Evolutionary conservation across 2,329 filamentous ascomycete genomes (phyloP).

Genomic region (Trichoderma koningiopsis): DNA sequence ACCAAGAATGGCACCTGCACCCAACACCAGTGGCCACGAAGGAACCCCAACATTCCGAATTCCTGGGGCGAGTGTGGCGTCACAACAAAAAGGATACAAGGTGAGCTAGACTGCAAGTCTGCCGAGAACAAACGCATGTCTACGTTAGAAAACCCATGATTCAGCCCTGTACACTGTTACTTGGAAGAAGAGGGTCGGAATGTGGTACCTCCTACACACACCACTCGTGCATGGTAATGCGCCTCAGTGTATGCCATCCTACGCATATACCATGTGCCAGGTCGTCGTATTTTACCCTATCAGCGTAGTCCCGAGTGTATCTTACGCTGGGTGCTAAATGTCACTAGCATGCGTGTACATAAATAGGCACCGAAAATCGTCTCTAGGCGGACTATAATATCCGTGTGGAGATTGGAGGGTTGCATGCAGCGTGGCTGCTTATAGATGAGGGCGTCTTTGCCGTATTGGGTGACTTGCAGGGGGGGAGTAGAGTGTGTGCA

Average conservation of each 20-base stretch:
- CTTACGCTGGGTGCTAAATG: background rate
- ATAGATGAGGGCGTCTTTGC: background rate
- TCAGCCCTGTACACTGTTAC: background rate
- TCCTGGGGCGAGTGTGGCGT: background rate
- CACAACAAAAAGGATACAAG: background rate
- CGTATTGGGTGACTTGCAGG: constrained; percentile 22
- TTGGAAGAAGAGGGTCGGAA: background rate
- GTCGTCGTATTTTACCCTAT: background rate
- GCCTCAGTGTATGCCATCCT: background rate
- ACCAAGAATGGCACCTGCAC: background rate
- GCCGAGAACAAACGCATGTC: background rate
- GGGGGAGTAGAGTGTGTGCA: background rate
- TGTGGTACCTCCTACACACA: background rate
- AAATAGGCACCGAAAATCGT: background rate
- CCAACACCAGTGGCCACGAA: background rate
- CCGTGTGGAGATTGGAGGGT: background rate
- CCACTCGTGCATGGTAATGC: background rate
- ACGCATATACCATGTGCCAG: background rate
- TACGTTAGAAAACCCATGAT: background rate
- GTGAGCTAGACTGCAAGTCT: background rate
- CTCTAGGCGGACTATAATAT: background rate
- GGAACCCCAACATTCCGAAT: background rate
- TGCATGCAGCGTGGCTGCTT: background rate
- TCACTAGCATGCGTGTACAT: background rate
- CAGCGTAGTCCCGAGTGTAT: background rate